phyloP scores from a whole-genome alignment of 2,329 filamentous ascomycete genomes.

The Cercospora zeae-maydis region DNA sequence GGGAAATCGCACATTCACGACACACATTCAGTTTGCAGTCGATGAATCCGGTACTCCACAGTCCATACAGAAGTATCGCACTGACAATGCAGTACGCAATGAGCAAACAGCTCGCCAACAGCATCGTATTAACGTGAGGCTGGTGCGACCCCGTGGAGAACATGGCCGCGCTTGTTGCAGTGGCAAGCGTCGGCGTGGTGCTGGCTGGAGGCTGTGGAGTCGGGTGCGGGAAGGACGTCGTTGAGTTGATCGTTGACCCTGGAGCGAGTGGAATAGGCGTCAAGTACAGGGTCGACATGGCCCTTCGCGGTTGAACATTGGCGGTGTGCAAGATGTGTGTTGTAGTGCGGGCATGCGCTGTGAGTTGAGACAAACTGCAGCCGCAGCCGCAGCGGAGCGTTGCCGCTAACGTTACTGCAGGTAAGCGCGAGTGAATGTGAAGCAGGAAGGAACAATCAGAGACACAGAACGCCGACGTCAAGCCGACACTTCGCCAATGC shows the following conservation, averaged over 20 bases:
- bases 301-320: not conserved
- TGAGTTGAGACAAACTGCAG: not conserved
- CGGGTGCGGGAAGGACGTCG: not conserved
- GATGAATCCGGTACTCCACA: conserved; percentile 5
- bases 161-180: not conserved
- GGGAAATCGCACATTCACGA: not conserved
- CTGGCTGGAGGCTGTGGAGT: not conserved
- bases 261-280: not conserved
- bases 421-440: conserved; percentile 11
- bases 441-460: not conserved
- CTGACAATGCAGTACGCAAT: conserved; percentile 8
- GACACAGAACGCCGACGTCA: not conserved
- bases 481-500: conserved; percentile 1
- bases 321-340: not conserved
- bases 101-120: not conserved
- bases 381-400: not conserved
- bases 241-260: not conserved
- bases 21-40: conserved; percentile 9
- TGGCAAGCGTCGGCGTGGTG: not conserved
- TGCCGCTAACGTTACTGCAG: not conserved
- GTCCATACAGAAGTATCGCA: not conserved
- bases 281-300: not conserved
- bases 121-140: not conserved
- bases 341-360: not conserved
- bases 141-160: not conserved